Percentiles rank a stretch among this genome's conserved stretches.
phyloP scores from a whole-genome alignment of 768 basidiomycete genomes.

The Suillus weaverae region DNA sequence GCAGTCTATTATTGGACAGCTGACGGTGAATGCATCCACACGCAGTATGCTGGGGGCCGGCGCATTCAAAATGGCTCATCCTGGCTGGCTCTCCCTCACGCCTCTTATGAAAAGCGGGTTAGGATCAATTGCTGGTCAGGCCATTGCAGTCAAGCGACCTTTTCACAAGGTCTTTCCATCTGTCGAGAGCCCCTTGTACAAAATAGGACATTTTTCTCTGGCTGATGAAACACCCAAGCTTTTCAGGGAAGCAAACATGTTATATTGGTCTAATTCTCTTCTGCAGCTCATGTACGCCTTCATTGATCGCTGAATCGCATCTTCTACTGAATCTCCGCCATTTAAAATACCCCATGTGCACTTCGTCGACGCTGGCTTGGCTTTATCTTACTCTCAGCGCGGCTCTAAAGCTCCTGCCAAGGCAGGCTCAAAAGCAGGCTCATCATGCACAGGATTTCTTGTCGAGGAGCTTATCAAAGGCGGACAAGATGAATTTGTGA shows the following conservation, averaged over 20 bases:
- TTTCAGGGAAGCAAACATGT: constrained; percentile 10
- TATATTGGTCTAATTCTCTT: constrained; percentile 15
- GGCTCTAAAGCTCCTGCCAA: neutral
- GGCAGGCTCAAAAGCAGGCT: neutral
- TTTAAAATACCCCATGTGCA: constrained; percentile 10
- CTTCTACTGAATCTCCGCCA: neutral
- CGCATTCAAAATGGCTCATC: constrained; percentile 5
- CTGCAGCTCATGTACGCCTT: constrained; percentile 11
- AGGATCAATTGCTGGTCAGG: neutral
- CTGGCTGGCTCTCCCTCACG: neutral
- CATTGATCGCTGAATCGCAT: constrained; percentile 1
- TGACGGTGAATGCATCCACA: no score
- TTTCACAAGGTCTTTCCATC: no score
- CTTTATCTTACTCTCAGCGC: neutral
- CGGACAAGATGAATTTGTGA: neutral
- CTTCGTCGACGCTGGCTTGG: constrained; percentile 12
- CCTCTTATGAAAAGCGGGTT: neutral
- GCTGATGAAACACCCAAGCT: constrained; percentile 5
- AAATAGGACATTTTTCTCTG: no score
- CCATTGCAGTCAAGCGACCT: constrained; percentile 2
- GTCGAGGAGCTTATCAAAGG: constrained; percentile 8
- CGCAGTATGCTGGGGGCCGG: neutral
- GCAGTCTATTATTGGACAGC: no score
- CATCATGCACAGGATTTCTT: constrained; percentile 5
- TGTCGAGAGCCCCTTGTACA: no score